phyloP scores from a whole-genome alignment of 306 rosid genomes.

The Begonia fuchsioides region DNA sequence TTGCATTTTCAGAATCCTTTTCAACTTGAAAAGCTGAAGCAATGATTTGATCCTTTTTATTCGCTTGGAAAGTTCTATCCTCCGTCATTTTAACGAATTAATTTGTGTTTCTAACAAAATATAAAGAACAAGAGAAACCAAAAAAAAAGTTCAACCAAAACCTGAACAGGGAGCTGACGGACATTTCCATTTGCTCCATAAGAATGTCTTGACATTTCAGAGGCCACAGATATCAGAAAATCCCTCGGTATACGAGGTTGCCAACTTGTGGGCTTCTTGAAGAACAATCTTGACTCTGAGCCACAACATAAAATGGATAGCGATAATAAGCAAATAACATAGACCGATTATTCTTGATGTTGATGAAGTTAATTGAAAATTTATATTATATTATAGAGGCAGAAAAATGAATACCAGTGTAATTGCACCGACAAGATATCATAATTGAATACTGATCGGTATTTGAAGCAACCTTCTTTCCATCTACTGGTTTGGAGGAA shows the following conservation, averaged over 20 bases:
- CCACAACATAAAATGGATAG: background rate
- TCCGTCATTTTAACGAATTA: no score
- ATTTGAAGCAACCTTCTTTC: slow-evolving; percentile 20
- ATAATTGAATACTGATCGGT: slow-evolving; percentile 66
- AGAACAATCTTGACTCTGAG: slow-evolving; percentile 71
- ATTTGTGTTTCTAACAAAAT: no score
- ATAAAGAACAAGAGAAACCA: no score
- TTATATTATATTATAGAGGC: background rate
- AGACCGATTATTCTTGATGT: no score
- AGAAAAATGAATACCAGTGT: slow-evolving; percentile 38
- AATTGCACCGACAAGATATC: slow-evolving; percentile 93
- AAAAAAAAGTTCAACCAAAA: slow-evolving; percentile 2
- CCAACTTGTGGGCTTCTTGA: slow-evolving; percentile 84
- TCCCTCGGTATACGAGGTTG: slow-evolving; percentile 63
- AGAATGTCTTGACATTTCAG: slow-evolving; percentile 48
- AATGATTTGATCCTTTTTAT: no score
- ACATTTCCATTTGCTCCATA: slow-evolving; percentile 31
- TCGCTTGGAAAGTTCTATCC: no score
- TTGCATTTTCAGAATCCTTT: no score
- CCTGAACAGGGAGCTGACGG: slow-evolving; percentile 71
- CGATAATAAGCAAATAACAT: no score
- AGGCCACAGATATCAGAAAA: slow-evolving; percentile 67
- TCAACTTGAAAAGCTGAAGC: no score
- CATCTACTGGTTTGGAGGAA: no score
- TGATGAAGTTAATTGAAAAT: no score